phyloP scores from a whole-genome alignment of 768 basidiomycete genomes.

The Ramaria sp. region DNA sequence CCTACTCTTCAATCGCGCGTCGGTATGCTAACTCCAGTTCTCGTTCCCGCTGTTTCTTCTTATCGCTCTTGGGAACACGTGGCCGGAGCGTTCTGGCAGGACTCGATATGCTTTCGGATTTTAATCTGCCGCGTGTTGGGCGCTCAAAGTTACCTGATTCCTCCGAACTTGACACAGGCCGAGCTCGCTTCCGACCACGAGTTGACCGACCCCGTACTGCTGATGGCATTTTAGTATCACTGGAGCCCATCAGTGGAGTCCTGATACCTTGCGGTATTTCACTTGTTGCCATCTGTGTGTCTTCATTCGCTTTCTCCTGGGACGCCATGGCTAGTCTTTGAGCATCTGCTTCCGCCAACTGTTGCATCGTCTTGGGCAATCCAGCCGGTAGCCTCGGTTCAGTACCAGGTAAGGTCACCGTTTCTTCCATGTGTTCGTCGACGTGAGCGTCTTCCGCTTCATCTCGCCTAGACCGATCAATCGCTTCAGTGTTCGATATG shows the following conservation, averaged over 20 bases:
- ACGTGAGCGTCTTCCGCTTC: constrained; percentile 11
- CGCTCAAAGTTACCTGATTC: background rate
- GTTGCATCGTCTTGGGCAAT: constrained; percentile 50
- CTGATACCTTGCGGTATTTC: background rate
- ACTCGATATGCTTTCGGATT: background rate
- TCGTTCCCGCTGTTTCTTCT: constrained; percentile 36
- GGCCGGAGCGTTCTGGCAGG: constrained; percentile 44
- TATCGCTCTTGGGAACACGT: constrained; percentile 41
- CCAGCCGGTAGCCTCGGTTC: constrained; percentile 9
- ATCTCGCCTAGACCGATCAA: background rate
- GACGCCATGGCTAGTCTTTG: constrained; percentile 9
- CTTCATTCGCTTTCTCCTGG: constrained; percentile 6
- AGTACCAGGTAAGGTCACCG: background rate
- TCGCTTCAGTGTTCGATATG: background rate
- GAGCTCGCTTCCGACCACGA: constrained; percentile 6
- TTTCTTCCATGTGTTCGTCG: constrained; percentile 14
- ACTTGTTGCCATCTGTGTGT: background rate
- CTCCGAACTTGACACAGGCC: background rate
- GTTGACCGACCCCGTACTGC: background rate
- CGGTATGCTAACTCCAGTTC: constrained; percentile 40
- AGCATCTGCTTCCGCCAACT: constrained; percentile 42
- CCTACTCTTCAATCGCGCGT: constrained; percentile 34
- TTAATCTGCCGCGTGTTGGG: background rate
- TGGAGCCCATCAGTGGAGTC: background rate
- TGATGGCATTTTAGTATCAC: background rate